Conservation (phyloP, 192 early-diverging fungal genomes). For the Pilaira anomala region DNA sequence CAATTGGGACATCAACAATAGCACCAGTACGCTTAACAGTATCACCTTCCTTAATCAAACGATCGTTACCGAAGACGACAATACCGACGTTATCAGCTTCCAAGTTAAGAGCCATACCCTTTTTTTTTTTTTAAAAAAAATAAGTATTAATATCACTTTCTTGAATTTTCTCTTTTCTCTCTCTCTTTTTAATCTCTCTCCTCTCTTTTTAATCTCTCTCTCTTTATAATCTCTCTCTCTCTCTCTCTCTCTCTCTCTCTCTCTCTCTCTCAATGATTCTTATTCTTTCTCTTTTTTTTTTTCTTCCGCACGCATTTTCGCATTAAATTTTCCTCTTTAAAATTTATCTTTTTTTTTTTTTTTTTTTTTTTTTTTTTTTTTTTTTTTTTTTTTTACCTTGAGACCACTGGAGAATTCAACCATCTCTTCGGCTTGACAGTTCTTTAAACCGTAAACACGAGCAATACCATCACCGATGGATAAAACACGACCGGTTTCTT, state of each 20-base stretch:
- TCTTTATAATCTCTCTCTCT: too few relatives aligned
- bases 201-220: too few relatives aligned
- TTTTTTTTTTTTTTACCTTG: slow-evolving; percentile 56
- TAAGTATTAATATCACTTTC: too few relatives aligned
- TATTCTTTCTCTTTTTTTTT: not conserved
- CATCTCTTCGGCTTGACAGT: slow-evolving; percentile 99
- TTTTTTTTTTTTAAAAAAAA: too few relatives aligned
- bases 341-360: not conserved
- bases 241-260: not conserved
- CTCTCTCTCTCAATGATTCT: not conserved
- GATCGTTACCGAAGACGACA: slow-evolving; percentile 99
- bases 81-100: slow-evolving; percentile 99
- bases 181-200: too few relatives aligned
- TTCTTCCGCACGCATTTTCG: too few relatives aligned
- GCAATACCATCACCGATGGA: slow-evolving; percentile 99
- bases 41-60: slow-evolving; percentile 99
- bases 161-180: too few relatives aligned
- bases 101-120: slow-evolving; percentile 99
- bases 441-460: slow-evolving; percentile 98
- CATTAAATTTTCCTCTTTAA: too few relatives aligned
- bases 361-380: slow-evolving; percentile 4
- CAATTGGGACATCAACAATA: slow-evolving; percentile 98
- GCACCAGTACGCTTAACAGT: slow-evolving; percentile 98
- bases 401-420: slow-evolving; percentile 99
- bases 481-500: slow-evolving; percentile 98